Conservation (phyloP, 306 rosid species). For the Abrus precatorius region DNA sequence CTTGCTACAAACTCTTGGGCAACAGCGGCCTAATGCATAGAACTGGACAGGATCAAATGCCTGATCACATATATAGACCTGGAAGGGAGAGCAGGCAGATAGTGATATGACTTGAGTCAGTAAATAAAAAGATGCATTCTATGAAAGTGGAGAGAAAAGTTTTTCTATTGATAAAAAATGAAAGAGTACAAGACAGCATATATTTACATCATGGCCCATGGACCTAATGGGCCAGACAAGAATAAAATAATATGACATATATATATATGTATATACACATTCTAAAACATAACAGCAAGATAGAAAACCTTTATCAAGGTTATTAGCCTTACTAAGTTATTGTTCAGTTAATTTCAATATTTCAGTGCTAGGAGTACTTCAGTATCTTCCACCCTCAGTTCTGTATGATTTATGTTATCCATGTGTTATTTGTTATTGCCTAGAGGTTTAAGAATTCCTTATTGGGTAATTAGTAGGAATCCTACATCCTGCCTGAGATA, state of each 20-base stretch:
- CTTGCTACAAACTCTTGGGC: conserved; percentile 66
- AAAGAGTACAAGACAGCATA: not conserved
- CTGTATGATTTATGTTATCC: conserved; percentile 7
- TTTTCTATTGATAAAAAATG: not conserved
- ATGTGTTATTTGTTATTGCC: not conserved
- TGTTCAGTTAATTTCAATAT: conserved; percentile 19
- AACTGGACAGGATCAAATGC: conserved; percentile 77
- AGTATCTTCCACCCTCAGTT: not conserved
- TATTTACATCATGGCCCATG: not conserved
- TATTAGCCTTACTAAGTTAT: conserved; percentile 19
- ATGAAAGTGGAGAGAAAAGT: not conserved
- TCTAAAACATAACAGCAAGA: not conserved
- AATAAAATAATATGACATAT: not conserved
- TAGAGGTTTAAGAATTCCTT: too few species aligned
- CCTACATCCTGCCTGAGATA: too few species aligned
- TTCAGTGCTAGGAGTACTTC: not conserved
- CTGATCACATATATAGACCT: conserved; percentile 91
- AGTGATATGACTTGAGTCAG: not conserved
- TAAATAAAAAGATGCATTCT: conserved; percentile 17
- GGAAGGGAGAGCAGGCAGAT: conserved; percentile 38
- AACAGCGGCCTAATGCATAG: conserved; percentile 85
- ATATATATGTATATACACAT: not conserved
- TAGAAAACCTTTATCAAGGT: conserved; percentile 10
- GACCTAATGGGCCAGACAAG: too few species aligned
- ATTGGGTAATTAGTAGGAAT: too few species aligned